Conservation (phyloP, 768 basidiomycete species). For the Phlegmacium glaucopus region DNA sequence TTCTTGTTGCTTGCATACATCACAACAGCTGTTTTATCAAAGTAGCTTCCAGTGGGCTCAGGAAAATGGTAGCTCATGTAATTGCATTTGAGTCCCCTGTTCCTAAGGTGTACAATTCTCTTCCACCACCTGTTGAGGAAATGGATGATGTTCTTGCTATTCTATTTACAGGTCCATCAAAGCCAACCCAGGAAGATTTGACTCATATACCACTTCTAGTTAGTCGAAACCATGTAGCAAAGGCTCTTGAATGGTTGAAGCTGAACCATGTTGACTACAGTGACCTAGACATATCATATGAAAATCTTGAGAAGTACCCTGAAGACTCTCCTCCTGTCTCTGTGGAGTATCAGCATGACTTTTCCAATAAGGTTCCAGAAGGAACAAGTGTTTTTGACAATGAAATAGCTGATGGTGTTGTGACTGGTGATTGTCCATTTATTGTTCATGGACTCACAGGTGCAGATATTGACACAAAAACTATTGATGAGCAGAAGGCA, state of each 20-base stretch:
- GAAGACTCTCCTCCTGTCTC: conserved; percentile 18
- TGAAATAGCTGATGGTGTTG: conserved; percentile 23
- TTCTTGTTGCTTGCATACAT: not conserved
- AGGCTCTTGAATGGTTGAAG: conserved; percentile 32
- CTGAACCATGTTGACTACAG: conserved; percentile 33
- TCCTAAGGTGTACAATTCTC: conserved; percentile 19
- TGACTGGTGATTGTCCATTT: conserved; percentile 31
- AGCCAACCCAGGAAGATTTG: conserved; percentile 25
- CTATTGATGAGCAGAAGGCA: conserved; percentile 13
- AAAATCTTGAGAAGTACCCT: conserved; percentile 22
- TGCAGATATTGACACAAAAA: conserved; percentile 16
- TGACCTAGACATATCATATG: conserved; percentile 25
- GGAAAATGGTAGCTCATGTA: too few species aligned
- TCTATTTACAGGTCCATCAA: conserved; percentile 29
- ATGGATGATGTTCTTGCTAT: conserved; percentile 34
- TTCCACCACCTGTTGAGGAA: conserved; percentile 24
- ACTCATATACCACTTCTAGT: conserved; percentile 26
- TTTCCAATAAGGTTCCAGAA: conserved; percentile 16
- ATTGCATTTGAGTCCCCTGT: conserved; percentile 22
- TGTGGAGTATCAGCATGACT: conserved; percentile 5
- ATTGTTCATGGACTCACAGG: conserved; percentile 34
- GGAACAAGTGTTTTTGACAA: conserved; percentile 23
- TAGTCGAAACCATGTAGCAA: conserved; percentile 15
- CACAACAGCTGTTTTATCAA: conserved; percentile 15
- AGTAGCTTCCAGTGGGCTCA: conserved; percentile 16